Evolutionary conservation across 2,329 filamentous ascomycete species (phyloP).

Genomic region (Xylaria polymorpha): DNA sequence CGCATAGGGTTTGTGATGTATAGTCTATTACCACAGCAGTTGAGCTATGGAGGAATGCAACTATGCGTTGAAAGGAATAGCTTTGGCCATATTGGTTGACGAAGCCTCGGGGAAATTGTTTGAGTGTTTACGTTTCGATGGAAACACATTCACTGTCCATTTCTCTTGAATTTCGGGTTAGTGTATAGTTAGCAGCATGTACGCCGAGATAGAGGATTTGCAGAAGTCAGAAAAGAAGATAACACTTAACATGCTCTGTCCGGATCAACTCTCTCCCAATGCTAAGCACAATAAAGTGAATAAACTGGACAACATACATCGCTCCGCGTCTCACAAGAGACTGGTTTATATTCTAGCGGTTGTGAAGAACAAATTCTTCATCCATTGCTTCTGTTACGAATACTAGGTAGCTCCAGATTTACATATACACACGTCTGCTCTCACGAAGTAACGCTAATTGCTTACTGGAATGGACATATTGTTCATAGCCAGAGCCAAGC

Average conservation of each 20-base stretch:
- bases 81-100: background rate
- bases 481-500: background rate
- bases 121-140: background rate
- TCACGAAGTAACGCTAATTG: background rate
- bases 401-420: background rate
- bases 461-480: background rate
- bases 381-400: background rate
- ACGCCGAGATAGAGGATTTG: background rate
- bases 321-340: background rate
- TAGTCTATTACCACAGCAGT: background rate
- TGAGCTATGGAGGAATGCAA: background rate
- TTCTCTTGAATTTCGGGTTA: background rate
- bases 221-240: background rate
- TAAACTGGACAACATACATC: background rate
- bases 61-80: background rate
- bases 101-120: background rate
- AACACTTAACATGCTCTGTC: no score
- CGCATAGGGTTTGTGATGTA: background rate
- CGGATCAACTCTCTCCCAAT: background rate
- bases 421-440: no score
- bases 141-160: background rate
- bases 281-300: background rate
- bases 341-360: no score
- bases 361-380: no score
- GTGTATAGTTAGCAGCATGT: background rate